These are phyloP conservation scores for Beta corolliflora DNA, from an alignment of 179 eudicot species.

Conservation along the genomic window DNA sequence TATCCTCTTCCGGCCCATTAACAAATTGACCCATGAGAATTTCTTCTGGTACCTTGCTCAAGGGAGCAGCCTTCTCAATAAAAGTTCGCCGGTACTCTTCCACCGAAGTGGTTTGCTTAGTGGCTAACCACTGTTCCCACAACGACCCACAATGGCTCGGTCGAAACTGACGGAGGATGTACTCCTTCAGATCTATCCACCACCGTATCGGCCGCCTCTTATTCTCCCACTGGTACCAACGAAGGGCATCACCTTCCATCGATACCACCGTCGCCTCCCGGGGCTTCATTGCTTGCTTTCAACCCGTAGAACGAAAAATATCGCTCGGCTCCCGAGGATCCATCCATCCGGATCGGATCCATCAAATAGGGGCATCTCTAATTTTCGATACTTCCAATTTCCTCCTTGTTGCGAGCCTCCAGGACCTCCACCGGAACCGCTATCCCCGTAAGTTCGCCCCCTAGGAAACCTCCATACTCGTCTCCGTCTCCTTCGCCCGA, in stretches of 20 bases:
- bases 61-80: neutral
- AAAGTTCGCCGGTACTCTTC: neutral
- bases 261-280: neutral
- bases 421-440: no score
- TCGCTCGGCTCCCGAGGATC: neutral
- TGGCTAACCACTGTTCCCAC: neutral
- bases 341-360: neutral
- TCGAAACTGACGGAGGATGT: neutral
- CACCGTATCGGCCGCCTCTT: neutral
- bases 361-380: neutral
- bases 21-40: neutral
- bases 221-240: neutral
- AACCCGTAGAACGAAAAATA: neutral
- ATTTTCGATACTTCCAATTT: neutral
- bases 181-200: neutral
- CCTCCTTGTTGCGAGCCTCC: neutral
- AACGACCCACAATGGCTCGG: neutral
- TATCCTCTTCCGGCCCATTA: neutral
- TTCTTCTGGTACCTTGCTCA: neutral
- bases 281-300: neutral
- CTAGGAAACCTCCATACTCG: no score
- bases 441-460: no score
- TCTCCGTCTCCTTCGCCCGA: no score
- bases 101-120: neutral
- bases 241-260: neutral